Evolutionary conservation across 306 rosid species (phyloP).

Genomic region (Corylus heterophylla): DNA sequence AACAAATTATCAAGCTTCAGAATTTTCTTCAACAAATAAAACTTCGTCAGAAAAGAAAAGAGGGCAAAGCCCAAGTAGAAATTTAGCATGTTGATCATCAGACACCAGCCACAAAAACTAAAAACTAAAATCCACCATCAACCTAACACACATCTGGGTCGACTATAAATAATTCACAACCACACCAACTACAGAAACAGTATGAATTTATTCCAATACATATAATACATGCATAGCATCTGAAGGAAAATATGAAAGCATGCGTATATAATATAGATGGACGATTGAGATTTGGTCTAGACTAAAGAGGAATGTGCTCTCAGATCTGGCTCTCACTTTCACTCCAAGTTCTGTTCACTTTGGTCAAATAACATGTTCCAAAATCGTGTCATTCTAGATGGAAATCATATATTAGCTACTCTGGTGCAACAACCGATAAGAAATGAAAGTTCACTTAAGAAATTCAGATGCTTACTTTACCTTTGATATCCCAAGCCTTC

Average conservation of each 20-base stretch:
- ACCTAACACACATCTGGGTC: background rate
- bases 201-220: background rate
- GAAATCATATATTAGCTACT: slow-evolving; percentile 19
- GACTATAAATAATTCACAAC: background rate
- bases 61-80: background rate
- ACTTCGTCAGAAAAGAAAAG: background rate
- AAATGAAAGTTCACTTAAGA: slow-evolving; percentile 11
- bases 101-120: background rate
- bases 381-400: slow-evolving; percentile 18
- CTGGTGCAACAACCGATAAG: slow-evolving; percentile 3
- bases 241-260: background rate
- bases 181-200: background rate
- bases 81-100: slow-evolving; percentile 1
- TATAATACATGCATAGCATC: background rate
- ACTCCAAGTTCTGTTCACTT: slow-evolving; percentile 4
- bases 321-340: background rate
- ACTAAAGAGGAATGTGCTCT: background rate
- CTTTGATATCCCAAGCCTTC: slow-evolving; percentile 80
- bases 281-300: background rate
- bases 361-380: slow-evolving; percentile 5
- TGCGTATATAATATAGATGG: background rate
- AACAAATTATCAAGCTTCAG: background rate
- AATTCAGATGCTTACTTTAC: slow-evolving; percentile 45
- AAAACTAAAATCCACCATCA: background rate
- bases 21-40: background rate